A percentile compares a stretch with the other conserved stretches of the same genome.
Evolutionary conservation across 495 filamentous ascomycete genomes (phyloP).

Genomic region (Xylaria acuta): DNA sequence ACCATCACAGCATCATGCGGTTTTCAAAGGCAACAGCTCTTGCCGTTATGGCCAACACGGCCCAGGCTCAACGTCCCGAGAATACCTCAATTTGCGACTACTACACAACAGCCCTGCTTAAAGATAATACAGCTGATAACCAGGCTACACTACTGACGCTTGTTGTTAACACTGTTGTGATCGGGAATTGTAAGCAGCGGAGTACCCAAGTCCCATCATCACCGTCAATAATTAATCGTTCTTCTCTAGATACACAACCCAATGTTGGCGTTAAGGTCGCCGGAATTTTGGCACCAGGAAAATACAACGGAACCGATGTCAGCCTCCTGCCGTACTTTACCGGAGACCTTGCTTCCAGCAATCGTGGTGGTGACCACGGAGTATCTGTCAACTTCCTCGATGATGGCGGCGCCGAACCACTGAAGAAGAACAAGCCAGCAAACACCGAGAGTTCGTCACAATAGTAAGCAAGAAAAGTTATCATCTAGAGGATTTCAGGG

Average conservation of each 20-base stretch:
- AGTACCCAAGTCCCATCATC: background rate
- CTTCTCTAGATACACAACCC: conserved; percentile 48
- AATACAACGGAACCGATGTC: conserved; percentile 54
- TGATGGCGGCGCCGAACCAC: conserved; percentile 57
- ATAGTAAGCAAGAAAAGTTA: conserved; percentile 48
- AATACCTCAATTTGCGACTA: conserved; percentile 61
- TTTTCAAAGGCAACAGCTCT: conserved; percentile 35
- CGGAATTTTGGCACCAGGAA: conserved; percentile 56
- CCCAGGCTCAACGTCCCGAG: conserved; percentile 50
- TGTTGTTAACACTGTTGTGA: conserved; percentile 62
- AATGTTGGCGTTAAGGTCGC: conserved; percentile 54
- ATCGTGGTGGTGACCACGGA: conserved; percentile 44
- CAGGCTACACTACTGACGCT: conserved; percentile 58
- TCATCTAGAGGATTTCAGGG: background rate
- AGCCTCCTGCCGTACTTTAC: conserved; percentile 61
- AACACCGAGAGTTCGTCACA: conserved; percentile 52
- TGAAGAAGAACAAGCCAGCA: conserved; percentile 58
- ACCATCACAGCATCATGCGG: conserved; percentile 30
- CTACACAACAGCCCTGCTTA: conserved; percentile 59
- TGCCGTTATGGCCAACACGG: conserved; percentile 32
- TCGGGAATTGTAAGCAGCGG: conserved; percentile 52
- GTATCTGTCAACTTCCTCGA: conserved; percentile 61
- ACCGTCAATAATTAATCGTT: background rate
- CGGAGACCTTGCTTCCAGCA: conserved; percentile 55
- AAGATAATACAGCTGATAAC: conserved; percentile 59